Conservation (phyloP, 441 rosid genomes). For the Capsella rubella region DNA sequence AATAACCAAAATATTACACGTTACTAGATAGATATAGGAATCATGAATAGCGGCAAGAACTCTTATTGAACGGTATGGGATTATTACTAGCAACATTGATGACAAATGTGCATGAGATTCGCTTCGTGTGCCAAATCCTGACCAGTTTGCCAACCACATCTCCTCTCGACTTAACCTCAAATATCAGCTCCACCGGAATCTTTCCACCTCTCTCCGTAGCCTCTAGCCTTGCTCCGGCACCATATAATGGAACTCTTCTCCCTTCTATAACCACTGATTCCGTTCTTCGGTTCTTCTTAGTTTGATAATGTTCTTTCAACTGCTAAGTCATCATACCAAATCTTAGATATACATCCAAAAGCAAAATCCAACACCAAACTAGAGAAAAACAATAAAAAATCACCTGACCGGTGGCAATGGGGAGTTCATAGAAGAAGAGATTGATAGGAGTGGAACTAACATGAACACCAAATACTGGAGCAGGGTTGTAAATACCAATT, state of each 20-base stretch:
- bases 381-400: no score
- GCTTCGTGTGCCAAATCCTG: neutral
- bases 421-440: neutral
- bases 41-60: slow-evolving; percentile 62
- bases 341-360: no score
- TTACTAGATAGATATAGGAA: neutral
- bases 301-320: neutral
- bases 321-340: neutral
- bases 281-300: neutral
- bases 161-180: neutral
- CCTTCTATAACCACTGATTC: neutral
- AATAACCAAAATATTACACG: no score
- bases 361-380: neutral
- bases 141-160: neutral
- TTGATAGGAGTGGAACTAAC: neutral
- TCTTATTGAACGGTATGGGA: slow-evolving; percentile 65
- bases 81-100: slow-evolving; percentile 60
- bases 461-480: neutral
- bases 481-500: neutral
- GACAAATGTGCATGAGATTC: slow-evolving; percentile 37
- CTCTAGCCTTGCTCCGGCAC: neutral
- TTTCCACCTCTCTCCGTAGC: neutral
- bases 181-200: neutral
- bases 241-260: slow-evolving; percentile 1
- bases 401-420: neutral